Conservation (phyloP, 2,329 filamentous ascomycete species). For the Fusarium solani-melongenae region DNA sequence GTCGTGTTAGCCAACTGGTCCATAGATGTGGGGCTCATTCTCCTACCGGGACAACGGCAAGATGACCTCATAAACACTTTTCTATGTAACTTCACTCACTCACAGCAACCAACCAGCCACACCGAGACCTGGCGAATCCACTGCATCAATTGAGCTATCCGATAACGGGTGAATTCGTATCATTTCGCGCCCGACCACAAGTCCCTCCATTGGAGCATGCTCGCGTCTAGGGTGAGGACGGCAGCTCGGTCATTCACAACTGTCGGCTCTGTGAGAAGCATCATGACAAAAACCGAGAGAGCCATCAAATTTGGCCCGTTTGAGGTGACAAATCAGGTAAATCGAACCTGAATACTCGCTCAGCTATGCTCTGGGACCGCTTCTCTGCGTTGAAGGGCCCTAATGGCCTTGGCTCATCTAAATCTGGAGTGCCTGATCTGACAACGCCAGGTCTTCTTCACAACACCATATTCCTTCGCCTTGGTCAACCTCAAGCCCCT, state of each 20-base stretch:
- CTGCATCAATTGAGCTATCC: neutral
- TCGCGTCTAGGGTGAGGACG: conserved; percentile 21
- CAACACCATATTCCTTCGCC: conserved; percentile 82
- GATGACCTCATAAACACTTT: conserved; percentile 36
- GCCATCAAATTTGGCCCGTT: conserved; percentile 78
- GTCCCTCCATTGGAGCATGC: conserved; percentile 33
- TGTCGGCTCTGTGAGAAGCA: conserved; percentile 24
- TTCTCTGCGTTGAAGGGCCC: neutral
- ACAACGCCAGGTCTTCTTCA: conserved; percentile 80
- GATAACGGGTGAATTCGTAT: neutral
- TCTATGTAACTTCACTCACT: neutral
- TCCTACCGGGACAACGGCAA: conserved; percentile 3
- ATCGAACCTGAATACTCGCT: conserved; percentile 15
- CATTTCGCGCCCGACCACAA: neutral
- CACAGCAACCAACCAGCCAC: neutral
- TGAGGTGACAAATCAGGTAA: conserved; percentile 79
- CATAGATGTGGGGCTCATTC: conserved; percentile 22
- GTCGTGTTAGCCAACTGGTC: conserved; percentile 34
- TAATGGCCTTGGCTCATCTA: neutral
- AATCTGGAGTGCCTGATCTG: neutral
- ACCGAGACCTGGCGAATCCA: neutral
- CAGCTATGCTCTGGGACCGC: neutral
- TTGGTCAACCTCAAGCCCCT: conserved; percentile 97
- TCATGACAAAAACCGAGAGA: conserved; percentile 47
- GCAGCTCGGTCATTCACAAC: conserved; percentile 18